Evolutionary conservation across 345 rosid species (phyloP).

Genomic region (Angophora floribunda): DNA sequence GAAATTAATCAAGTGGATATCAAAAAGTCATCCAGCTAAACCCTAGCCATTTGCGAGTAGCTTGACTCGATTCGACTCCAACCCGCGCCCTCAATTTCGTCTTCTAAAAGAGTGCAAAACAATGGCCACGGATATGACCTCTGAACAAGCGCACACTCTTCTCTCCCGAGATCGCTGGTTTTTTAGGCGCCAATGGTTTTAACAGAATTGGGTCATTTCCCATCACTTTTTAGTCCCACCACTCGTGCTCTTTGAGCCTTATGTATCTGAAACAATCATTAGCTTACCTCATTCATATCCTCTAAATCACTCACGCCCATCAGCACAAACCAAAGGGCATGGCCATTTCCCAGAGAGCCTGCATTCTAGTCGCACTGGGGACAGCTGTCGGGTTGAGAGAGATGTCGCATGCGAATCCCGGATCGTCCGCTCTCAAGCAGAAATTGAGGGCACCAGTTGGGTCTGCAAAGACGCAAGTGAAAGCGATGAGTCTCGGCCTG

Average conservation of each 20-base stretch:
- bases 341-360: neutral
- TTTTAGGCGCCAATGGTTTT: neutral
- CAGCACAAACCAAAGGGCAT: neutral
- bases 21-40: neutral
- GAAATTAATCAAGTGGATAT: neutral
- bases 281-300: neutral
- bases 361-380: constrained; percentile 8
- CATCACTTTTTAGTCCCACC: neutral
- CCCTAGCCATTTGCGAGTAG: neutral
- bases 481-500: neutral
- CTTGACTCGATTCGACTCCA: neutral
- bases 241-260: neutral
- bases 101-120: neutral
- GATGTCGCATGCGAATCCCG: neutral
- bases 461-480: neutral
- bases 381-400: constrained; percentile 4
- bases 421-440: neutral
- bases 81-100: neutral
- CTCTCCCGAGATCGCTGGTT: neutral
- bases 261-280: neutral
- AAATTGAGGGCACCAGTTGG: neutral
- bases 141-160: neutral
- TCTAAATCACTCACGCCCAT: neutral
- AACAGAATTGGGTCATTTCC: neutral
- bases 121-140: neutral